Evolutionary conservation across 345 rosid genomes (phyloP).

Genomic region (Aegle marmelos): DNA sequence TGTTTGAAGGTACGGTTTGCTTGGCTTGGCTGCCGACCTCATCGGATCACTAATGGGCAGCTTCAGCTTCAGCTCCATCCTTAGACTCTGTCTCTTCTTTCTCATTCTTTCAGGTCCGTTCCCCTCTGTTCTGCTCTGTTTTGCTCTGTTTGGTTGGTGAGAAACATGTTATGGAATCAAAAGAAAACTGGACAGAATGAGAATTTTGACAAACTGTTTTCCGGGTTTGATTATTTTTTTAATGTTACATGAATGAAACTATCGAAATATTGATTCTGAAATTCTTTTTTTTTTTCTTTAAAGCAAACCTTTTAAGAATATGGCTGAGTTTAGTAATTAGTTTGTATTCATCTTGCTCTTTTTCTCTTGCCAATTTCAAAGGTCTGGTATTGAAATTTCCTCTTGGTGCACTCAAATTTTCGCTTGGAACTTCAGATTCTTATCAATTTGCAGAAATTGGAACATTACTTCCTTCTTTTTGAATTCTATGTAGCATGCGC

Average conservation of each 20-base stretch:
- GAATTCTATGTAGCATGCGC: background rate
- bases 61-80: constrained; percentile 15
- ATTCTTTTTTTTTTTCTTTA: no score
- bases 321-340: background rate
- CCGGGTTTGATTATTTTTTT: background rate
- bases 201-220: background rate
- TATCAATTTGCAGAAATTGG: background rate
- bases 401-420: background rate
- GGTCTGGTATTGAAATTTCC: background rate
- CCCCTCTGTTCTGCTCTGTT: background rate
- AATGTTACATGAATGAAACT: background rate
- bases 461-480: background rate
- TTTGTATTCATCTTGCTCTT: background rate
- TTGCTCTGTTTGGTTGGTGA: background rate
- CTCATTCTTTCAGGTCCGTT: constrained; percentile 52
- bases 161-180: background rate
- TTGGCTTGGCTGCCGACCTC: constrained; percentile 13
- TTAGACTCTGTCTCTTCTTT: constrained; percentile 30
- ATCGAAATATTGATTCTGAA: background rate
- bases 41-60: constrained; percentile 38
- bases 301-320: no score
- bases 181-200: background rate
- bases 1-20: background rate
- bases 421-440: background rate
- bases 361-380: background rate